Evolutionary conservation across 106 monocot species (phyloP).

Genomic region (Acorus calamus): DNA sequence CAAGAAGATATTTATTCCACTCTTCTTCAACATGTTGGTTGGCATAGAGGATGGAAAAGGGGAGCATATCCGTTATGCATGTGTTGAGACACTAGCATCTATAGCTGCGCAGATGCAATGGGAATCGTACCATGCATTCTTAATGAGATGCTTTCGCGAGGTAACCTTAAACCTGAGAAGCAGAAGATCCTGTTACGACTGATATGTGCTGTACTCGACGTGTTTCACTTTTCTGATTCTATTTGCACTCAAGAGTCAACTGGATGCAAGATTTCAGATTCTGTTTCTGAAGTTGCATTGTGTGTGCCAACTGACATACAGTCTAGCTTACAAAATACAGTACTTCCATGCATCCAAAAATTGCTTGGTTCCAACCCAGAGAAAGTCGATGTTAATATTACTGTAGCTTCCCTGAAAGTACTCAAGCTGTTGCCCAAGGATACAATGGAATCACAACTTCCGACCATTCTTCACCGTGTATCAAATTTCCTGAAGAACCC

Average conservation of each 20-base stretch:
- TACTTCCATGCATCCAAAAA: constrained; percentile 54
- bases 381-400: constrained; percentile 66
- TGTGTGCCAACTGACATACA: constrained; percentile 29
- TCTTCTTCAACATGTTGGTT: constrained; percentile 81
- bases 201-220: constrained; percentile 62
- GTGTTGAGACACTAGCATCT: constrained; percentile 64
- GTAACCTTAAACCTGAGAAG: constrained; percentile 51
- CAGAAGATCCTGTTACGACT: constrained; percentile 68
- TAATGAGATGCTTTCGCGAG: constrained; percentile 66
- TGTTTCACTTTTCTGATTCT: constrained; percentile 50
- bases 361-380: constrained; percentile 55
- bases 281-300: constrained; percentile 1
- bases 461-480: constrained; percentile 57
- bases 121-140: constrained; percentile 46
- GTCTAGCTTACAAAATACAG: constrained; percentile 34
- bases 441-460: constrained; percentile 67
- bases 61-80: constrained; percentile 68
- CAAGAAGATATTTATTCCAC: constrained; percentile 75
- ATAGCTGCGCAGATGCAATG: constrained; percentile 62
- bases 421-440: constrained; percentile 65
- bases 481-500: constrained; percentile 72
- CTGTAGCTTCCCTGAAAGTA: constrained; percentile 68
- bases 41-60: constrained; percentile 77
- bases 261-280: not conserved
- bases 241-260: not conserved